These are phyloP conservation scores for Colletotrichum karsti DNA, from an alignment of 2,329 filamentous ascomycete species.

Conservation along the genomic window DNA sequence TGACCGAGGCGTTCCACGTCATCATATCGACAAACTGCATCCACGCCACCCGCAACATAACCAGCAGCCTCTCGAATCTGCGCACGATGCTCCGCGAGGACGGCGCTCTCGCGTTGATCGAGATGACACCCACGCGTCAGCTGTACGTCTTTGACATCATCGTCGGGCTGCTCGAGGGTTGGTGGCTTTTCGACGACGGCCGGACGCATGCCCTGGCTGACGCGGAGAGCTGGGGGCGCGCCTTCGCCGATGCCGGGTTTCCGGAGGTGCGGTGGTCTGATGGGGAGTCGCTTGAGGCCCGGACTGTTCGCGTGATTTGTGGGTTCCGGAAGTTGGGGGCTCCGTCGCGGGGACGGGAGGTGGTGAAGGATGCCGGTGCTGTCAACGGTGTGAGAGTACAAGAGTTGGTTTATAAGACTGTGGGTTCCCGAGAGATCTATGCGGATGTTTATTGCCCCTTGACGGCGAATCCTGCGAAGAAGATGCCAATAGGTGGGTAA, in stretches of 20 bases:
- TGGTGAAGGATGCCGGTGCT: neutral
- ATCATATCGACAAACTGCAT: constrained; percentile 46
- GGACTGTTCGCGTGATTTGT: constrained; percentile 1
- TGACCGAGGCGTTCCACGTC: constrained; percentile 36
- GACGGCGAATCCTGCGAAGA: neutral
- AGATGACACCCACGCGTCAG: constrained; percentile 34
- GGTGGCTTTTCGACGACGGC: constrained; percentile 43
- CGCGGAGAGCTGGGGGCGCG: constrained; percentile 33
- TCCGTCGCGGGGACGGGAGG: neutral
- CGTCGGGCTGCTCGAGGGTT: constrained; percentile 44
- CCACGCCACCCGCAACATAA: constrained; percentile 33
- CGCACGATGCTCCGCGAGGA: constrained; percentile 36
- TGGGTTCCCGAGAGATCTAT: neutral
- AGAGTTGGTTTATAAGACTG: constrained; percentile 5
- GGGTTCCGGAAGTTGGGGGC: neutral
- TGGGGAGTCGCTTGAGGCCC: constrained; percentile 33
- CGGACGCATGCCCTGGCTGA: constrained; percentile 33
- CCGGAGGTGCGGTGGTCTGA: constrained; percentile 35
- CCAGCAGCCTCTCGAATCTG: constrained; percentile 17
- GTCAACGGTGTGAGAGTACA: neutral
- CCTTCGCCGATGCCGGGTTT: constrained; percentile 33
- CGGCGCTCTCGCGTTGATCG: constrained; percentile 39
- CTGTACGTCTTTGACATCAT: constrained; percentile 40
- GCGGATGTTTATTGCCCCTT: constrained; percentile 5
- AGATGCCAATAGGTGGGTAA: constrained; percentile 2